These are phyloP conservation scores for Darksidea phi DNA, from an alignment of 495 filamentous ascomycete genomes.

Conservation along the genomic window DNA sequence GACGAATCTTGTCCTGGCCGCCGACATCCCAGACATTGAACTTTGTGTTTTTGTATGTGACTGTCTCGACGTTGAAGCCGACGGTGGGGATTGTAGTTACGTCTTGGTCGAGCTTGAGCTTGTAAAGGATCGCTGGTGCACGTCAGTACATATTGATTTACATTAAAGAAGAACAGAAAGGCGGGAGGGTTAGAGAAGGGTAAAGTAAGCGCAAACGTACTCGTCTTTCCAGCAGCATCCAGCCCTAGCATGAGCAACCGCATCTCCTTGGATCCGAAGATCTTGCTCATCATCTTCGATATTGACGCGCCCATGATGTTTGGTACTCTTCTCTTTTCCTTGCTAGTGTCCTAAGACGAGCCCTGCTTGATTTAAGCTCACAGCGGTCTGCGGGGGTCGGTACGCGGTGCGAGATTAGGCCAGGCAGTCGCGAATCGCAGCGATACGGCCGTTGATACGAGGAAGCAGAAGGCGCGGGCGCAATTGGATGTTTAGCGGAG, in stretches of 20 bases:
- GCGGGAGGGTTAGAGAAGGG: not conserved
- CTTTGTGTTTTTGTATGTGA: conserved; percentile 98
- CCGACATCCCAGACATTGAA: conserved; percentile 99
- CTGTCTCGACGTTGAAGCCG: conserved; percentile 99
- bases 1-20: conserved; percentile 98
- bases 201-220: conserved; percentile 47
- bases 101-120: conserved; percentile 95
- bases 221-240: conserved; percentile 97
- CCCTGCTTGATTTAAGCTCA: conserved; percentile 6
- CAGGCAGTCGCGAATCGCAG: conserved; percentile 16
- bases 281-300: conserved; percentile 91
- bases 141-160: conserved; percentile 8
- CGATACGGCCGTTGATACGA: too few species aligned
- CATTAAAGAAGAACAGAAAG: conserved; percentile 1
- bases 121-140: conserved; percentile 85
- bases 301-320: conserved; percentile 70
- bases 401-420: not conserved
- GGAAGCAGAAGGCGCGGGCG: too few species aligned
- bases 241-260: conserved; percentile 95
- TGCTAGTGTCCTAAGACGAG: not conserved
- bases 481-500: too few species aligned
- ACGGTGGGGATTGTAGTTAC: conserved; percentile 99
- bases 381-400: too few species aligned
- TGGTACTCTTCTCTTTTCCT: not conserved
- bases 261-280: conserved; percentile 99